These are phyloP conservation scores for Acacia pycnantha DNA, from an alignment of 331 rosid species.

Conservation along the genomic window DNA sequence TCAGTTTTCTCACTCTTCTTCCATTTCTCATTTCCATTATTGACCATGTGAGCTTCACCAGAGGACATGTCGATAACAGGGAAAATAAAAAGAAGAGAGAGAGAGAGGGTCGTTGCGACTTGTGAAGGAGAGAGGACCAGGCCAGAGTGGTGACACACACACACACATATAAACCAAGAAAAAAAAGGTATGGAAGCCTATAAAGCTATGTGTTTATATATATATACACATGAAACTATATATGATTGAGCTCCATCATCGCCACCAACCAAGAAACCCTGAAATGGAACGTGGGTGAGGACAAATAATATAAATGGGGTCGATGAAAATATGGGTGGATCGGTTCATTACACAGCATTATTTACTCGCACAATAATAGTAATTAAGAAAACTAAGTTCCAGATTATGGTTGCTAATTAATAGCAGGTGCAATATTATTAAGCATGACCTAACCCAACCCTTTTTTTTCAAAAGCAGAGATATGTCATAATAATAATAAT, in stretches of 20 bases:
- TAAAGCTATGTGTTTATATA: background rate
- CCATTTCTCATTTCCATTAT: background rate
- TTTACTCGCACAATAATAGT: background rate
- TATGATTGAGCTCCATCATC: conserved; percentile 2
- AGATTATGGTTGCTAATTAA: conserved; percentile 12
- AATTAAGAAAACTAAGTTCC: background rate
- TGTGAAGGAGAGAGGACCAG: background rate
- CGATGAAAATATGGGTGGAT: conserved; percentile 4
- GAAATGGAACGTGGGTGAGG: conserved; percentile 2
- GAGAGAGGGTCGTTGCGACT: too few relatives aligned
- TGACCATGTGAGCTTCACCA: conserved; percentile 20
- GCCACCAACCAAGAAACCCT: conserved; percentile 6
- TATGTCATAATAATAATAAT: background rate
- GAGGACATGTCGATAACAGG: background rate
- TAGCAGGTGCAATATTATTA: background rate
- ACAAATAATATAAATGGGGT: conserved; percentile 19
- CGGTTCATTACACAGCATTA: conserved; percentile 7
- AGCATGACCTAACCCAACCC: conserved; percentile 17
- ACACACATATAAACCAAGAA: background rate
- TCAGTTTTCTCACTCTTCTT: background rate
- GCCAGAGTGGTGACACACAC: background rate
- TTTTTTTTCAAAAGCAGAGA: background rate
- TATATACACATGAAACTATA: background rate
- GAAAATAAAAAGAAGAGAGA: background rate
- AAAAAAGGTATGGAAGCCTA: background rate